Evolutionary conservation across 176 grass and related monocot genomes (phyloP).

Genomic region (Aegilops tauschii): DNA sequence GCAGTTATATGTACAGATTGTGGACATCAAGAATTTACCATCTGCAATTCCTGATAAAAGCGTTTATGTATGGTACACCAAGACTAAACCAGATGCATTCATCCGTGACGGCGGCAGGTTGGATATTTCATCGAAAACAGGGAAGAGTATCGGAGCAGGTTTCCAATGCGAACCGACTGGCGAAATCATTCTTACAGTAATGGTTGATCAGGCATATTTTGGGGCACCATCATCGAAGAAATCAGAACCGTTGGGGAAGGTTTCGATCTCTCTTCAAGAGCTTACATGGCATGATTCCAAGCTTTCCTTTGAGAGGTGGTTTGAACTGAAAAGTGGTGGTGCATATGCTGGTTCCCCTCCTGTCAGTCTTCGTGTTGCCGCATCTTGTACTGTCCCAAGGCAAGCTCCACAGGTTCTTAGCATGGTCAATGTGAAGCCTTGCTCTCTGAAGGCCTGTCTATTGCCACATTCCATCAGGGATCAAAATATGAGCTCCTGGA

Average conservation of each 20-base stretch:
- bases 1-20: slow-evolving; percentile 85
- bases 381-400: slow-evolving; percentile 55
- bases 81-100: slow-evolving; percentile 66
- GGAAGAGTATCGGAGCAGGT: slow-evolving; percentile 50
- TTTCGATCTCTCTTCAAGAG: slow-evolving; percentile 66
- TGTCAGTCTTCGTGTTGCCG: slow-evolving; percentile 57
- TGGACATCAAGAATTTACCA: slow-evolving; percentile 73
- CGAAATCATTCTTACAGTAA: slow-evolving; percentile 55
- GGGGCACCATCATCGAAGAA: slow-evolving; percentile 23
- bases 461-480: slow-evolving; percentile 40
- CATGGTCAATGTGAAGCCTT: slow-evolving; percentile 44
- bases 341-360: slow-evolving; percentile 38
- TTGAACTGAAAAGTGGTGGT: slow-evolving; percentile 58
- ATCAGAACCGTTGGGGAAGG: slow-evolving; percentile 57
- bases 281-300: slow-evolving; percentile 51
- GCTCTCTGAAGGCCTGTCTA: slow-evolving; percentile 52
- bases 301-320: slow-evolving; percentile 70
- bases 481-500: slow-evolving; percentile 42
- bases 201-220: slow-evolving; percentile 33
- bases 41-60: slow-evolving; percentile 41
- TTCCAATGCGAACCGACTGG: slow-evolving; percentile 75
- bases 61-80: slow-evolving; percentile 61
- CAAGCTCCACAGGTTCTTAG: slow-evolving; percentile 38
- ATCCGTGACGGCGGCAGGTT: slow-evolving; percentile 51
- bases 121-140: slow-evolving; percentile 47